These are phyloP conservation scores for Septoria linicola DNA, from an alignment of 2,329 filamentous ascomycete species.

Conservation along the genomic window DNA sequence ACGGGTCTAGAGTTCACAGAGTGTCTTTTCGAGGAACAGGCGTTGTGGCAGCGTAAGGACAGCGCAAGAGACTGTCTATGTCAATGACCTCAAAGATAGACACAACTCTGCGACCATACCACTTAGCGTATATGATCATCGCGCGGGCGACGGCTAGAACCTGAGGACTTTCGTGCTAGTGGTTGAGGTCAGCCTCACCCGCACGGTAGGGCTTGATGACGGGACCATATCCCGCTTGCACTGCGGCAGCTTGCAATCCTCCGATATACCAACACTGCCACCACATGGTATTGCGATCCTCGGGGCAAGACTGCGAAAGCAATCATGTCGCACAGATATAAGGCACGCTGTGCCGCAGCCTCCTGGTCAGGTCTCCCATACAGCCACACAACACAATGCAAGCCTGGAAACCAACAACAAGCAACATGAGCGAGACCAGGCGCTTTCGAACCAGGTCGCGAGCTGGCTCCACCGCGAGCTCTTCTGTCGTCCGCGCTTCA, in stretches of 20 bases:
- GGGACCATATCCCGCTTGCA: neutral
- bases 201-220: neutral
- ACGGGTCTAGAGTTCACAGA: no score
- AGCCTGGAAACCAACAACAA: neutral
- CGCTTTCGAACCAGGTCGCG: neutral
- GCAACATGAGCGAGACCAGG: neutral
- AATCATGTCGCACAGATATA: neutral
- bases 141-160: no score
- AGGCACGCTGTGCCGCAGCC: neutral
- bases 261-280: neutral
- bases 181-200: neutral
- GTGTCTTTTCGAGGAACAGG: no score
- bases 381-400: neutral
- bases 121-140: no score
- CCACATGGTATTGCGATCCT: neutral
- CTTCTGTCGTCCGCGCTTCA: neutral
- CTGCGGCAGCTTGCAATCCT: neutral
- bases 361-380: neutral
- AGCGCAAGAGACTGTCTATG: no score
- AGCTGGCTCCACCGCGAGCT: neutral
- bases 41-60: no score
- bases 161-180: no score
- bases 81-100: no score
- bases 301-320: neutral
- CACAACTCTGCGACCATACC: no score